These are phyloP conservation scores for Pleurotus pulmonarius DNA, from an alignment of 768 basidiomycete genomes.

Conservation along the genomic window DNA sequence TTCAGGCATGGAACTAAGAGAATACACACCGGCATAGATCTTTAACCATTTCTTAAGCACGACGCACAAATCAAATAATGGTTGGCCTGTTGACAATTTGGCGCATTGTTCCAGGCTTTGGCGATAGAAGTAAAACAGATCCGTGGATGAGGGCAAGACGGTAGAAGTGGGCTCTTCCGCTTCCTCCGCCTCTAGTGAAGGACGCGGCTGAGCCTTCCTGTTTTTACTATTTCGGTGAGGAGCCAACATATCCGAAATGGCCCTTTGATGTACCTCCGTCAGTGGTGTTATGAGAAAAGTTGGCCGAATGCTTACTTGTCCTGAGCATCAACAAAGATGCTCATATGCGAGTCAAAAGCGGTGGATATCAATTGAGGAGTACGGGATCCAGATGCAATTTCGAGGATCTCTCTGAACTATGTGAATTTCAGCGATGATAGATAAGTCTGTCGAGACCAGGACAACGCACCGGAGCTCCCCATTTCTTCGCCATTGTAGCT, in stretches of 20 bases:
- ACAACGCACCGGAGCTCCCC: slow-evolving; percentile 61
- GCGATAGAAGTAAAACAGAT: slow-evolving; percentile 95
- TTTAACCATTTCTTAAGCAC: slow-evolving; percentile 93
- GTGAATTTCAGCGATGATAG: neutral
- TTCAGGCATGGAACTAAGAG: neutral
- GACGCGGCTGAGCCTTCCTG: slow-evolving; percentile 44
- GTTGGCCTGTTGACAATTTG: slow-evolving; percentile 80
- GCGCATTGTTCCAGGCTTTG: slow-evolving; percentile 94
- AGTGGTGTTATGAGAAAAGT: neutral
- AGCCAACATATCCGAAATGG: slow-evolving; percentile 86
- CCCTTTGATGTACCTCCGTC: slow-evolving; percentile 39
- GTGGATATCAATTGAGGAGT: slow-evolving; percentile 72
- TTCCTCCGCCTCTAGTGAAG: slow-evolving; percentile 60
- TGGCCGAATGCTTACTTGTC: slow-evolving; percentile 60
- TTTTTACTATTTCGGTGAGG: slow-evolving; percentile 59
- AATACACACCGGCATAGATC: slow-evolving; percentile 78
- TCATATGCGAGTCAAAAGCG: slow-evolving; percentile 92
- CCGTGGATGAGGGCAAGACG: slow-evolving; percentile 91
- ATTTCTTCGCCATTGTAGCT: slow-evolving; percentile 73
- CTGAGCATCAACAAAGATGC: slow-evolving; percentile 93
- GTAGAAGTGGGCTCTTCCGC: slow-evolving; percentile 42
- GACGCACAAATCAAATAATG: slow-evolving; percentile 75
- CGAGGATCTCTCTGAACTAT: slow-evolving; percentile 66
- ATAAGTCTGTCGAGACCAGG: neutral
- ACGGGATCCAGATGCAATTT: slow-evolving; percentile 46